Conservation (phyloP, 2,329 filamentous ascomycete genomes). For the Fusarium oxysporum region DNA sequence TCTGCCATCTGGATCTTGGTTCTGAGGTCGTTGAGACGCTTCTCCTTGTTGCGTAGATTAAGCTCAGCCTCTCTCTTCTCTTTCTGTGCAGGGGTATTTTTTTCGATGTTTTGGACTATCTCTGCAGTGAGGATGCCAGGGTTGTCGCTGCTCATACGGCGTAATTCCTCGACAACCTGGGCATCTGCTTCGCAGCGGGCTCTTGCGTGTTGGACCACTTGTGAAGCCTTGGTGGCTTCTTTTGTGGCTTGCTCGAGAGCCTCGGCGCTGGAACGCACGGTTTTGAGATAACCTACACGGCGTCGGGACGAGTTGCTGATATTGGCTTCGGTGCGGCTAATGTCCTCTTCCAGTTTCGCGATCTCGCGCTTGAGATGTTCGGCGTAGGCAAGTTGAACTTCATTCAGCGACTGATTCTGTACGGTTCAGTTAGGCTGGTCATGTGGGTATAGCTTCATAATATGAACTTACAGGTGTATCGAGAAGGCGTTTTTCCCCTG, state of each 20-base stretch:
- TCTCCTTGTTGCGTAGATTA: rapidly evolving
- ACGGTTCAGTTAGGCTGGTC: rapidly evolving
- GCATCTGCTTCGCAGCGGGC: background rate
- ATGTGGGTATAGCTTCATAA: too few relatives aligned
- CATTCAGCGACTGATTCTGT: background rate
- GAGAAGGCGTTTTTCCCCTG: background rate
- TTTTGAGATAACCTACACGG: background rate
- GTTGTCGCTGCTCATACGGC: background rate
- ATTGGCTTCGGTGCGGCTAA: background rate
- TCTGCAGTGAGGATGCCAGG: background rate
- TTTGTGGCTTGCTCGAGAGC: background rate
- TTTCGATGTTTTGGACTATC: rapidly evolving
- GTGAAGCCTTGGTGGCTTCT: background rate
- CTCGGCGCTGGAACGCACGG: rapidly evolving
- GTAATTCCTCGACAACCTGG: background rate
- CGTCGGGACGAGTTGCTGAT: background rate
- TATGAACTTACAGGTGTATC: background rate
- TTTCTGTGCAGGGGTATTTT: background rate
- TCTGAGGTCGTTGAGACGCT: background rate
- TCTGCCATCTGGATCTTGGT: background rate
- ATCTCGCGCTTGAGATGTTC: background rate
- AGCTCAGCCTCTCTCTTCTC: background rate
- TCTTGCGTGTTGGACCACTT: background rate
- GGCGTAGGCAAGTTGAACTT: background rate
- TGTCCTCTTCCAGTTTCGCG: background rate